Conservation (phyloP, 1,284 basidiomycete species). For the Malassezia nana region DNA sequence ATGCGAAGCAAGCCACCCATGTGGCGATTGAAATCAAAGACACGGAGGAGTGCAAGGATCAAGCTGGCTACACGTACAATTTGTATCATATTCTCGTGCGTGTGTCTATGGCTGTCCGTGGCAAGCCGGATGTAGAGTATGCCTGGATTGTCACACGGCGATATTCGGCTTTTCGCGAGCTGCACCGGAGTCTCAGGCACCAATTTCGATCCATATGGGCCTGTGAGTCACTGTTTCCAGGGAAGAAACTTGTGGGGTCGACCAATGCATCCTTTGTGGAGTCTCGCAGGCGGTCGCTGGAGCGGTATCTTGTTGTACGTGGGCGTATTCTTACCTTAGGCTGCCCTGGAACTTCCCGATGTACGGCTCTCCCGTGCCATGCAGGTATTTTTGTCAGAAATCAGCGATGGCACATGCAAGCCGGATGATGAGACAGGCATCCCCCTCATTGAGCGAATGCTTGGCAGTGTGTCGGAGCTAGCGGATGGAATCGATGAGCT, state of each 20-base stretch:
- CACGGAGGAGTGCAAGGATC: conserved; percentile 44
- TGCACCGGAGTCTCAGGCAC: conserved; percentile 74
- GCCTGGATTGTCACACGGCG: conserved; percentile 80
- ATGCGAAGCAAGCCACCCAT: conserved; percentile 63
- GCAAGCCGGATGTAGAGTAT: conserved; percentile 50
- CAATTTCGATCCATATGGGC: conserved; percentile 34
- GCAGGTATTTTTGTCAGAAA: conserved; percentile 61
- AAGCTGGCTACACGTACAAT: conserved; percentile 76
- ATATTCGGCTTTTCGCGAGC: conserved; percentile 84
- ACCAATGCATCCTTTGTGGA: conserved; percentile 55
- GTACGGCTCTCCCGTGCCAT: not conserved
- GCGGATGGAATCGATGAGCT: conserved; percentile 34
- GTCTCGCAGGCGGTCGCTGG: conserved; percentile 63
- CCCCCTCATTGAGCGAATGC: conserved; percentile 13
- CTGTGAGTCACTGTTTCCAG: conserved; percentile 31
- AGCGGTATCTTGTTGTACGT: conserved; percentile 71
- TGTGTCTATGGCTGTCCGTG: not conserved
- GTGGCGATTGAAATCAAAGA: conserved; percentile 59
- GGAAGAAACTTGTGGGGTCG: conserved; percentile 28
- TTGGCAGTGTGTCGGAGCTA: conserved; percentile 28
- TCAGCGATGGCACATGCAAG: not conserved
- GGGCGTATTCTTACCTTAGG: conserved; percentile 14
- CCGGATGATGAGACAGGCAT: not conserved
- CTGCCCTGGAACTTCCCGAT: not conserved
- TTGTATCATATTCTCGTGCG: conserved; percentile 85